Evolutionary conservation across 2,329 filamentous ascomycete species (phyloP).

Genomic region (Arthrobotrys sphaeroides): DNA sequence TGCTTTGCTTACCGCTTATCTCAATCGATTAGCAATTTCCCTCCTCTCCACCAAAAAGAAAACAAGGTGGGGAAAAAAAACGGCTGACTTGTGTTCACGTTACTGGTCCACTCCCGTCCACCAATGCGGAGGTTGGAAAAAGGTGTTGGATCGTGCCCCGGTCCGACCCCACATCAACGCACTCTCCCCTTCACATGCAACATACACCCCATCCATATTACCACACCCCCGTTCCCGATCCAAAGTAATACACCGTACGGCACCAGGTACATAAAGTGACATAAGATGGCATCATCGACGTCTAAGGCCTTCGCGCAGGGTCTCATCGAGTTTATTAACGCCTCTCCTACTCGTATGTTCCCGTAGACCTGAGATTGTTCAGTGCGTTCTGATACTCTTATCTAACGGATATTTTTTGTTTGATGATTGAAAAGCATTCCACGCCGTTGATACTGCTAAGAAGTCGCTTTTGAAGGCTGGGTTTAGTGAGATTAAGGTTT

Average conservation of each 20-base stretch:
- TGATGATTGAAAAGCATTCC: constrained; percentile 93
- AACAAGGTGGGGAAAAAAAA: background rate
- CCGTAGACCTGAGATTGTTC: no score
- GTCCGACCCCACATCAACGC: constrained; percentile 40
- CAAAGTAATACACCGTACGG: background rate
- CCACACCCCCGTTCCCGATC: background rate
- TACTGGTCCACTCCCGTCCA: background rate
- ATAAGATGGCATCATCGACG: constrained; percentile 52
- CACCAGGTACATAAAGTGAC: background rate
- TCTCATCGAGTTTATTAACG: constrained; percentile 67
- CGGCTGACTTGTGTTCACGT: no score
- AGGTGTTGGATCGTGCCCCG: constrained; percentile 3
- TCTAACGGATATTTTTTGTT: background rate
- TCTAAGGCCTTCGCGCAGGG: constrained; percentile 57
- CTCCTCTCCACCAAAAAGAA: background rate
- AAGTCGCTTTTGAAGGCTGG: constrained; percentile 81
- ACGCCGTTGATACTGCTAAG: constrained; percentile 84
- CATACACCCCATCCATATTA: background rate
- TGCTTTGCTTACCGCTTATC: background rate
- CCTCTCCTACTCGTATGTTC: constrained; percentile 84
- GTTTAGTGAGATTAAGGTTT: constrained; percentile 81
- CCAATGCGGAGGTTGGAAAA: background rate
- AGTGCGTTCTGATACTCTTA: no score
- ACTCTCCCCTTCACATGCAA: constrained; percentile 7
- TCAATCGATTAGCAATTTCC: background rate